Evolutionary conservation across 1,284 basidiomycete genomes (phyloP), one percentile per base, ranked within the genome.

Genomic region (Singerocomus inundabilis): DNA sequence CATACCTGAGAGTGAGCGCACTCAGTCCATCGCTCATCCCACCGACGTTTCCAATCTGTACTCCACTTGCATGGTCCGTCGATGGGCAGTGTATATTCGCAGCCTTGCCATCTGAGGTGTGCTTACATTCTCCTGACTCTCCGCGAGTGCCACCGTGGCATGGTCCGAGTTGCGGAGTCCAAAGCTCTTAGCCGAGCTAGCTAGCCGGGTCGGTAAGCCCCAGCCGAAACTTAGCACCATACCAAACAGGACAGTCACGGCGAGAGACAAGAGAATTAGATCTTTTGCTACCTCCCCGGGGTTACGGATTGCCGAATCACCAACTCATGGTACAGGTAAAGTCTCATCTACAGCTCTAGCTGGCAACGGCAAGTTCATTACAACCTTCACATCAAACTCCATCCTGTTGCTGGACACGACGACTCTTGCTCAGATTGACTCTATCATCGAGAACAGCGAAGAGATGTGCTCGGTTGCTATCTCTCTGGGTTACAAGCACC

Each of bases 31-130:
- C n/a, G n/a, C n/a, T n/a, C n/a, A n/a, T n/a, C n/a, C n/a, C n/a
- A n/a, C n/a, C n/a, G n/a, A n/a, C n/a, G n/a, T n/a, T n/a, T n/a
- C n/a, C n/a, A 9, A 4, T 28, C 37, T 6, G 16, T 31, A 51
- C 49, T 9, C 49, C 50, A 1, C 33, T 51, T 13, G 39, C 49
- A 1, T 51, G 49, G 49, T 51, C 49, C 6, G n/a, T n/a, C n/a
- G n/a, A n/a, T n/a, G n/a, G n/a, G n/a, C n/a, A n/a, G n/a, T n/a
- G n/a, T n/a, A n/a, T n/a, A n/a, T n/a, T n/a, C n/a, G n/a, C n/a
- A 1, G n/a, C 25, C 7, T 46, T 33, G n/a, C n/a, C n/a, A n/a
- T n/a, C n/a, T n/a, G n/a, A n/a, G n/a, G n/a, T n/a, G n/a, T n/a
- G n/a, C n/a, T n/a, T n/a, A n/a, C n/a, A n/a, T n/a, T n/a, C n/a